Evolutionary conservation across 2,329 filamentous ascomycete species (phyloP).

Genomic region (Pseudogymnoascus sp.): DNA sequence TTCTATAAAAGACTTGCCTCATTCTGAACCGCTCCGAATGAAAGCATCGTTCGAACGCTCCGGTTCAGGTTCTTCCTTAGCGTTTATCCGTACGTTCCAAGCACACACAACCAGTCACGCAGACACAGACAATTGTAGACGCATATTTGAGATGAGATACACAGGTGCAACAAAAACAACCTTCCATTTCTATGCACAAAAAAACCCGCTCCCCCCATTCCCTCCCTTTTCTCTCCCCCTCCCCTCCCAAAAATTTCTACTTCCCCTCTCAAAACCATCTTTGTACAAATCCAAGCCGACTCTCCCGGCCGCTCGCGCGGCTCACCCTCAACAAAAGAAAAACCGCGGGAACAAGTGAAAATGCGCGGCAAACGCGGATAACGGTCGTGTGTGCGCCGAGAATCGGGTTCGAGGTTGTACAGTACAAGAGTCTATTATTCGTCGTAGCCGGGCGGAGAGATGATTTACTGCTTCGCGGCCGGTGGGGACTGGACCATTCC

Average conservation of each 20-base stretch:
- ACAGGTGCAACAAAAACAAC: neutral
- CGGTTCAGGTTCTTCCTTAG: neutral
- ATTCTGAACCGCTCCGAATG: too few relatives aligned
- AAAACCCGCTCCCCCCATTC: conserved; percentile 34
- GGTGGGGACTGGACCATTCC: conserved; percentile 70
- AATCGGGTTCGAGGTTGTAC: neutral
- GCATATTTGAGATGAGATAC: neutral
- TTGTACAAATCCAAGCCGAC: conserved; percentile 8
- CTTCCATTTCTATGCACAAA: conserved; percentile 11
- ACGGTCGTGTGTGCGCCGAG: conserved; percentile 9
- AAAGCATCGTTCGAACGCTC: neutral
- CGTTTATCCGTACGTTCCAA: neutral
- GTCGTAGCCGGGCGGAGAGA: conserved; percentile 9
- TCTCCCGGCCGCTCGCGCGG: neutral
- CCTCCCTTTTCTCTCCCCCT: conserved; percentile 30
- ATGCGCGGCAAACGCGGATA: neutral
- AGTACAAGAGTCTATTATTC: conserved; percentile 8
- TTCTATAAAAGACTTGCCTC: too few relatives aligned
- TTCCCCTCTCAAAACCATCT: neutral
- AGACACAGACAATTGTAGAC: neutral
- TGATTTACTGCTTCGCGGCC: conserved; percentile 12
- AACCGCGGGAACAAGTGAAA: neutral
- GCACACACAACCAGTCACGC: neutral
- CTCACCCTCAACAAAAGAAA: conserved; percentile 2
- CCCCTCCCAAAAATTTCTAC: neutral